Base-by-base conservation (phyloP, 192 early-diverging fungal species). In the Coemansia sp. region DNA sequence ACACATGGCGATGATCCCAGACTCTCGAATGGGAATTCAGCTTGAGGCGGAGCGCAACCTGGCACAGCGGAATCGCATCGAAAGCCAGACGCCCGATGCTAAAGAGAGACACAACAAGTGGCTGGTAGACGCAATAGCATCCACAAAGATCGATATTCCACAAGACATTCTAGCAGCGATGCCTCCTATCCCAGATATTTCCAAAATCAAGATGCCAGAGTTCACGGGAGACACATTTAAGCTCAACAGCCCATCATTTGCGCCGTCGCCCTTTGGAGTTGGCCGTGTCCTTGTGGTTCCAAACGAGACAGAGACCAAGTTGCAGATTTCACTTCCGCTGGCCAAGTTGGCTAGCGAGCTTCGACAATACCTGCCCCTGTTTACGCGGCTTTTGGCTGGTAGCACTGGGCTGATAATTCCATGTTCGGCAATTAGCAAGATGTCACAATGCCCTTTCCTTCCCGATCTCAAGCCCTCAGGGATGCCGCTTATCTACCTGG, bases 161-260 rank as follows among this genome's bases (percentile, higher is more conserved):
- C 66, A 67, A 17, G 84, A 86, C 2, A 70, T 87, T 22, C 69
- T 92, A 29, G 81, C 79, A 1, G 53, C 62, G 13, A 85, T 93
- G 75, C 92, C 92, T 3, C 82, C 86, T 2, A 85, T 90, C 9
- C 89, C 92, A 3, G 87, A 92, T 41, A 75, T 81, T 5, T 54
- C 69, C 50, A 65, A 70, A 19, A 66, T 81, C 33, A 66, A 67
- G 20, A 48, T 71, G 15, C 70, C 73, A 1, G 23, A 53, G 63
- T 69, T 61, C n/a, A 20, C 32, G 0, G 73, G 78, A 40, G 43
- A 63, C 63, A 75, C 48, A 59, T 69, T 72, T 40, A 42, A 52
- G 42, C 59, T 69, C n/a, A 22, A 34, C 43, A 59, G 22, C 33
- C 13, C 60, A 7, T 41, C 35, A 20, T 48, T 34, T 34, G 40